These are phyloP conservation scores for Fusarium sp. DNA, from an alignment of 2,329 filamentous ascomycete species.

Conservation along the genomic window DNA sequence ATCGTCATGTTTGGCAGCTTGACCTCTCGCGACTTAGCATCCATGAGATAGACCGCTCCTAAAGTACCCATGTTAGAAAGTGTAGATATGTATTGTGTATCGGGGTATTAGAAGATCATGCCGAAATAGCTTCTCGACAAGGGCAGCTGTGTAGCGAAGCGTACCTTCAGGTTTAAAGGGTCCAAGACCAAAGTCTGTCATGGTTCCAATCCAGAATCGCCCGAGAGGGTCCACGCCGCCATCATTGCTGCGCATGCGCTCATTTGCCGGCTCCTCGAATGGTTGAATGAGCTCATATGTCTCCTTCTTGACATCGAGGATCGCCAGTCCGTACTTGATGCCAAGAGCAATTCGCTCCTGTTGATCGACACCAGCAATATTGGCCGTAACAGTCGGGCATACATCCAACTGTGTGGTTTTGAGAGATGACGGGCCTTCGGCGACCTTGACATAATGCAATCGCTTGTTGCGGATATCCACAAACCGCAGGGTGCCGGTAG, in stretches of 20 bases:
- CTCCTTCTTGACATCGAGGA: constrained; percentile 73
- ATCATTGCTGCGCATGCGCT: constrained; percentile 79
- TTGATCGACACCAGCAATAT: constrained; percentile 75
- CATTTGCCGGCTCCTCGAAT: constrained; percentile 58
- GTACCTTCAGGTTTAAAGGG: constrained; percentile 70
- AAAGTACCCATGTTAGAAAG: constrained; percentile 28
- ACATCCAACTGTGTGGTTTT: constrained; percentile 68
- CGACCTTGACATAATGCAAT: constrained; percentile 76
- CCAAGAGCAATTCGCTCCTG: constrained; percentile 77
- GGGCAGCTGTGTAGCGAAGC: neutral
- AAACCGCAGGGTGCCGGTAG: constrained; percentile 75
- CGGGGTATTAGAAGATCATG: neutral
- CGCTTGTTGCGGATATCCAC: constrained; percentile 85
- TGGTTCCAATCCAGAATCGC: constrained; percentile 85
- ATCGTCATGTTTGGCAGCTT: constrained; percentile 76
- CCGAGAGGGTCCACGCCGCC: constrained; percentile 83
- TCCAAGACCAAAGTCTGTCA: constrained; percentile 77
- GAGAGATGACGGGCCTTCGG: constrained; percentile 70
- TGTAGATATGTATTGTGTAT: neutral
- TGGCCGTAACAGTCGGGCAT: constrained; percentile 75
- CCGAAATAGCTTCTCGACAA: neutral
- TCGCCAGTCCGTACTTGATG: constrained; percentile 84
- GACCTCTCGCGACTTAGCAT: constrained; percentile 67
- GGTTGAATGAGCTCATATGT: constrained; percentile 64
- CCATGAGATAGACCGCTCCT: constrained; percentile 81